Conservation (phyloP, 2,329 filamentous ascomycete genomes). For the Paecilomyces fulvus region DNA sequence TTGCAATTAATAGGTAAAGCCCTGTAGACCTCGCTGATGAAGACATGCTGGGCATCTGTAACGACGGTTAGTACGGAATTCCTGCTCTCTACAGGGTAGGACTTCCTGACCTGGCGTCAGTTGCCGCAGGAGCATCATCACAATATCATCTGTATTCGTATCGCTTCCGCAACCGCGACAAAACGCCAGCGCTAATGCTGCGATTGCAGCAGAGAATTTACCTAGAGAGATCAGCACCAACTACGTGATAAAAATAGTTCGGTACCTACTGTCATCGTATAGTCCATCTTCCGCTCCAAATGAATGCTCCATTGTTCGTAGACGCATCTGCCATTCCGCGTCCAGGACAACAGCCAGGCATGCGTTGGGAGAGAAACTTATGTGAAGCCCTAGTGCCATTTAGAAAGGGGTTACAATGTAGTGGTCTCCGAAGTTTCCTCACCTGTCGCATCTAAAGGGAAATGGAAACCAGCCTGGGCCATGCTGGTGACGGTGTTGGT, state of each 20-base stretch:
- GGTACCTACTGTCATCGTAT: slow-evolving; percentile 29
- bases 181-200: slow-evolving; percentile 50
- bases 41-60: slow-evolving; percentile 52
- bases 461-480: slow-evolving; percentile 69
- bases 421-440: slow-evolving; percentile 17
- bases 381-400: slow-evolving; percentile 22
- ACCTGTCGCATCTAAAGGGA: slow-evolving; percentile 58
- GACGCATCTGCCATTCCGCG: slow-evolving; percentile 29
- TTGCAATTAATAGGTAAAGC: slow-evolving; percentile 68
- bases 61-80: slow-evolving; percentile 8
- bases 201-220: slow-evolving; percentile 47
- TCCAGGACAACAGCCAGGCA: slow-evolving; percentile 32
- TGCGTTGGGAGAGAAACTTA: slow-evolving; percentile 37
- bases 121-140: slow-evolving; percentile 55
- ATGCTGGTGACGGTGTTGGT: slow-evolving; percentile 59
- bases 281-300: slow-evolving; percentile 28
- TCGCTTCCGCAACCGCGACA: slow-evolving; percentile 40
- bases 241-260: background rate
- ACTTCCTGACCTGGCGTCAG: slow-evolving; percentile 28
- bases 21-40: slow-evolving; percentile 59
- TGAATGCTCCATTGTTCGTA: slow-evolving; percentile 32
- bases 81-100: slow-evolving; percentile 27
- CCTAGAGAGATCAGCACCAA: slow-evolving; percentile 12
- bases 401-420: background rate
- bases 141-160: slow-evolving; percentile 59